phyloP scores from a whole-genome alignment of 129 eudicot genomes.

The Calendula officinalis region DNA sequence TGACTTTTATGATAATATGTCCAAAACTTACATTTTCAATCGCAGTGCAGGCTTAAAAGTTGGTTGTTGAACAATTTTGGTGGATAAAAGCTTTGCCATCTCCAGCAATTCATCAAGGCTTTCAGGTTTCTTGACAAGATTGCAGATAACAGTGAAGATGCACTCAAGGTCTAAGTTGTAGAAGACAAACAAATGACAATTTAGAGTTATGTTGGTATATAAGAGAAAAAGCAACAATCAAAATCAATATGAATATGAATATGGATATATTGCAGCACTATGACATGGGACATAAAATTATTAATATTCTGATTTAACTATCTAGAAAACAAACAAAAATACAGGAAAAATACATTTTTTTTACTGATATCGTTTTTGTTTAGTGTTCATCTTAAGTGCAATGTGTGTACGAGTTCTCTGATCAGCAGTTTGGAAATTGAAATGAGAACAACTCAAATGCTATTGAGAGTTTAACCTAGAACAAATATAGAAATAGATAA shows the following conservation, averaged over 20 bases:
- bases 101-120: constrained; percentile 71
- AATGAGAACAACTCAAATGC: too few relatives aligned
- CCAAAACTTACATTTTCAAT: constrained; percentile 59
- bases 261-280: neutral
- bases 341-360: neutral
- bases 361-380: neutral
- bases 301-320: neutral
- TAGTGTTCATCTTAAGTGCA: too few relatives aligned
- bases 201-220: neutral
- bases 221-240: neutral
- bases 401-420: too few relatives aligned
- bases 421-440: too few relatives aligned
- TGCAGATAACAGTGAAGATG: constrained; percentile 80
- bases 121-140: constrained; percentile 79
- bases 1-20: neutral
- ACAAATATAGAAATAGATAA: too few relatives aligned
- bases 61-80: constrained; percentile 66
- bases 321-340: neutral
- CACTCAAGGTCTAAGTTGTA: constrained; percentile 69
- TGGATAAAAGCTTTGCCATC: constrained; percentile 74
- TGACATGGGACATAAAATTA: neutral
- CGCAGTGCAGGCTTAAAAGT: constrained; percentile 80
- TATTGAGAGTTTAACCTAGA: too few relatives aligned
- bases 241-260: neutral
- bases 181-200: constrained; percentile 8